These are phyloP conservation scores for Lepidopterella palustris DNA, from an alignment of 495 filamentous ascomycete species.

Conservation along the genomic window DNA sequence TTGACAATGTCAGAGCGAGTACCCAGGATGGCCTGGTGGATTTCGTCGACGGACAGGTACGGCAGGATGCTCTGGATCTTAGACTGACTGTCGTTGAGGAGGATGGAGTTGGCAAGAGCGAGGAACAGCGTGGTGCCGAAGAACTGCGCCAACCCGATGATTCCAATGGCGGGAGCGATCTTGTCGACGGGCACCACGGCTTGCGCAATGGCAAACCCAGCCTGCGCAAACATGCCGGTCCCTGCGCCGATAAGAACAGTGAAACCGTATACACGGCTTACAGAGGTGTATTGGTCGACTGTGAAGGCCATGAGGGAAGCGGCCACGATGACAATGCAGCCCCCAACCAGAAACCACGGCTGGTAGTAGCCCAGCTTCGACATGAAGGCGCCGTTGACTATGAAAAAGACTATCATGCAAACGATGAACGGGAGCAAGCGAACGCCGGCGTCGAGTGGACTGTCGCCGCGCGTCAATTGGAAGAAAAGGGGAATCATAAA, in stretches of 20 bases:
- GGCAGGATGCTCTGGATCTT: constrained; percentile 7
- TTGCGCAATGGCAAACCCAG: constrained; percentile 50
- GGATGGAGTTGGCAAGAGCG: constrained; percentile 45
- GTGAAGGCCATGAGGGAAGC: constrained; percentile 48
- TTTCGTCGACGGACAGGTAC: not conserved
- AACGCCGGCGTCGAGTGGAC: constrained; percentile 46
- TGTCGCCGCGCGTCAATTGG: constrained; percentile 49
- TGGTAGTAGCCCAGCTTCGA: constrained; percentile 48
- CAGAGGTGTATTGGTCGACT: constrained; percentile 35
- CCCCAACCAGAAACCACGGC: constrained; percentile 50
- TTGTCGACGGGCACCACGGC: constrained; percentile 33
- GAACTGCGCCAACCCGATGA: constrained; percentile 51
- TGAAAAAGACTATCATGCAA: constrained; percentile 22
- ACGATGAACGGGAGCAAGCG: constrained; percentile 53
- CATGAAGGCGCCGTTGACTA: constrained; percentile 48
- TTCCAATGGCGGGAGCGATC: constrained; percentile 34
- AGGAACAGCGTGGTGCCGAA: constrained; percentile 47
- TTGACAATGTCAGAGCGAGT: constrained; percentile 42
- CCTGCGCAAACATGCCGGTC: constrained; percentile 46
- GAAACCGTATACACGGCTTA: constrained; percentile 48
- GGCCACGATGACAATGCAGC: constrained; percentile 45
- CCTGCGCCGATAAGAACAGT: constrained; percentile 50
- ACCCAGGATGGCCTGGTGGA: constrained; percentile 43
- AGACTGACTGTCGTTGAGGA: not conserved
- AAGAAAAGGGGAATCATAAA: constrained; percentile 41